Conservation (phyloP, 768 basidiomycete species). For the Auricularia sp. region DNA sequence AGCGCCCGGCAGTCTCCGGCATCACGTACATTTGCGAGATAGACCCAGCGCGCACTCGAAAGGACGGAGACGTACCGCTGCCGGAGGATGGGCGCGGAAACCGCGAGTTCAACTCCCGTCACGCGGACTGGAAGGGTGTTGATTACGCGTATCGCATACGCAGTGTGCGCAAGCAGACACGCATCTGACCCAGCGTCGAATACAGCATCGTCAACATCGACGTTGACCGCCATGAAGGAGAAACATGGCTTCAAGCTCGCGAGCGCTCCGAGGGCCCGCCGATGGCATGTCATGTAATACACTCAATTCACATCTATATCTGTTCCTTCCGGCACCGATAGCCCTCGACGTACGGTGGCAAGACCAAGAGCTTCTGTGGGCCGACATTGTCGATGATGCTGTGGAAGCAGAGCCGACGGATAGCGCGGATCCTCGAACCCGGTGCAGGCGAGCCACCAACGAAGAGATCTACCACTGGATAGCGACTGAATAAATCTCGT, state of each 20-base stretch:
- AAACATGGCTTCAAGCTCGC: constrained; percentile 10
- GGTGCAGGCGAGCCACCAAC: no score
- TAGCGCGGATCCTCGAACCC: no score
- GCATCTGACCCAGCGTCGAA: no score
- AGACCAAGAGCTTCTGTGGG: background rate
- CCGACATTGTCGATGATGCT: background rate
- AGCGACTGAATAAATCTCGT: no score
- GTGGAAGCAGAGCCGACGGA: no score
- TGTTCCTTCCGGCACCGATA: constrained; percentile 3
- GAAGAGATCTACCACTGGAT: no score
- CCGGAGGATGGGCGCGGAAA: constrained; percentile 19
- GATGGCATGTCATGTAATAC: constrained; percentile 13
- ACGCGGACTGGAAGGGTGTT: constrained; percentile 17
- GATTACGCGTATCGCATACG: constrained; percentile 21
- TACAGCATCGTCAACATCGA: background rate
- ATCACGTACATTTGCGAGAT: constrained; percentile 21
- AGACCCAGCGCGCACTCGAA: constrained; percentile 18
- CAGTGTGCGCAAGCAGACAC: constrained; percentile 11
- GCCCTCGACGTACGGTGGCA: background rate
- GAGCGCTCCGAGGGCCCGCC: constrained; percentile 19
- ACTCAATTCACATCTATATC: no score
- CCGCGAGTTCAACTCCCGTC: constrained; percentile 16
- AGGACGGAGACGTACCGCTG: constrained; percentile 15
- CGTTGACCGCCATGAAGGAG: constrained; percentile 13
- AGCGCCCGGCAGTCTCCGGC: constrained; percentile 17